A percentile compares a stretch with the other conserved stretches of the same genome.
Evolutionary conservation across 306 rosid species (phyloP).

Genomic region (Gynostemma pentaphyllum): DNA sequence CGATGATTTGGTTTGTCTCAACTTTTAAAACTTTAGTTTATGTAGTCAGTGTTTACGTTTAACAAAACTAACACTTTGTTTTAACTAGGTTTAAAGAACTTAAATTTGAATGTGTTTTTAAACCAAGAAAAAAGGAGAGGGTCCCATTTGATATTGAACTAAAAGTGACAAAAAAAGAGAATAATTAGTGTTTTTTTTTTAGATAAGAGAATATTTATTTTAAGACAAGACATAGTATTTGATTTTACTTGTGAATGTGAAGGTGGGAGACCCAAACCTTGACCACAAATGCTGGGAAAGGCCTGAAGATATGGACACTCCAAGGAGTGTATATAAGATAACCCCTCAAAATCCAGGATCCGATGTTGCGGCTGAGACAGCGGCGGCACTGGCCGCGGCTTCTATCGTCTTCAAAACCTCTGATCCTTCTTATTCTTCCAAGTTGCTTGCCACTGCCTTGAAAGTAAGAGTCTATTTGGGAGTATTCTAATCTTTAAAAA

Average conservation of each 20-base stretch:
- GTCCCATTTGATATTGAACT: too few relatives aligned
- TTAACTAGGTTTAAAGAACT: too few relatives aligned
- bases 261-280: conserved; percentile 80
- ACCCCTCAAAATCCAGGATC: conserved; percentile 72
- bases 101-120: too few relatives aligned
- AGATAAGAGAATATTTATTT: too few relatives aligned
- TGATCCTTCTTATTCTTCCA: conserved; percentile 46
- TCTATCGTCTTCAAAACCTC: conserved; percentile 70
- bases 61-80: too few relatives aligned
- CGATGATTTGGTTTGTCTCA: too few relatives aligned
- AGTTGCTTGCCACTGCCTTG: conserved; percentile 60
- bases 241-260: not conserved
- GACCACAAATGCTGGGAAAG: conserved; percentile 93
- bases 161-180: not conserved
- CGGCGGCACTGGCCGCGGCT: conserved; percentile 88
- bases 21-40: too few relatives aligned
- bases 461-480: conserved; percentile 31
- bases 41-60: too few relatives aligned
- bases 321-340: conserved; percentile 59
- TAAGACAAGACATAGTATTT: too few relatives aligned
- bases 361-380: conserved; percentile 80
- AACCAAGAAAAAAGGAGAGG: too few relatives aligned
- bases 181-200: too few relatives aligned
- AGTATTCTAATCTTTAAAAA: too few relatives aligned
- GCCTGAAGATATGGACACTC: conserved; percentile 91